Percentiles rank a stretch among this genome's conserved stretches.
These are phyloP conservation scores for Fusarium sulawesiense DNA, from an alignment of 2,329 filamentous ascomycete species.

Conservation along the genomic window DNA sequence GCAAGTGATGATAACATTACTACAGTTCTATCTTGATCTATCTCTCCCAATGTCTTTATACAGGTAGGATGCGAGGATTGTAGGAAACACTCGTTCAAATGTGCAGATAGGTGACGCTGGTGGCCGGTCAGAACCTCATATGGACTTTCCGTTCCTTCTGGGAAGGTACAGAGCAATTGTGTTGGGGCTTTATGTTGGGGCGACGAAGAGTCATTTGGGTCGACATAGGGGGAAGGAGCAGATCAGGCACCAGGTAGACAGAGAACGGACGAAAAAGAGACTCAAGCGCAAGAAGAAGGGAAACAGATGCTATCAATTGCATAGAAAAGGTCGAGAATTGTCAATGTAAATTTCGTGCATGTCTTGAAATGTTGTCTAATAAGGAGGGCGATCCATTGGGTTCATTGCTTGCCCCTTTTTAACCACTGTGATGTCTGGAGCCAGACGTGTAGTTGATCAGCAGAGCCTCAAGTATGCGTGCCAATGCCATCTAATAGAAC, in stretches of 20 bases:
- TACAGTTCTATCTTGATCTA: background rate
- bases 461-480: background rate
- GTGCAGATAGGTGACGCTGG: background rate
- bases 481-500: background rate
- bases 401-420: background rate
- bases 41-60: background rate
- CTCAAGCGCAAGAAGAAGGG: background rate
- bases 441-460: background rate
- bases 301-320: background rate
- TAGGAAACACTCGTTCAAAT: background rate
- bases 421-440: background rate
- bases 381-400: background rate
- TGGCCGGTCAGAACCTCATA: rapidly evolving
- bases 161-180: background rate
- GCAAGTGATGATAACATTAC: background rate
- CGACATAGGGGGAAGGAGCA: background rate
- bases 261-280: background rate
- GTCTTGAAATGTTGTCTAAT: background rate
- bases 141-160: background rate
- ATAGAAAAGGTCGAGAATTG: background rate
- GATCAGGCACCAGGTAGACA: no score
- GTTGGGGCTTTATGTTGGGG: background rate
- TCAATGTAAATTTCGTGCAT: background rate
- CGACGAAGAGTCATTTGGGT: background rate
- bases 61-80: background rate